Percentiles rank a stretch among this genome's conserved stretches.
These are phyloP conservation scores for Cardamine resedifolia DNA, from an alignment of 345 rosid genomes.

Conservation along the genomic window DNA sequence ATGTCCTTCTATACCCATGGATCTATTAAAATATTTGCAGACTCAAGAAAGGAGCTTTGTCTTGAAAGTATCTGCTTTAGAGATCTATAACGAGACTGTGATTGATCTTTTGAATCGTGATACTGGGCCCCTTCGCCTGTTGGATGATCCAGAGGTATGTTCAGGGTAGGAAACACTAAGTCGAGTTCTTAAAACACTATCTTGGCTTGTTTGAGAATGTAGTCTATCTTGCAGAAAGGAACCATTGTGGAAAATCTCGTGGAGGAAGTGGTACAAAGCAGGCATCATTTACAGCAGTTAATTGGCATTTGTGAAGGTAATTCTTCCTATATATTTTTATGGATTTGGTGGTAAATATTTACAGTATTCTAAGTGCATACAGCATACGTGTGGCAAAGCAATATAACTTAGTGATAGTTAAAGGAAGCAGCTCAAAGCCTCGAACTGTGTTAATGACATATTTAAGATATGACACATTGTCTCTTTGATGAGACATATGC, in stretches of 20 bases:
- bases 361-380: neutral
- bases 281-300: slow-evolving; percentile 73
- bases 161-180: slow-evolving; percentile 17
- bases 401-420: neutral
- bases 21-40: slow-evolving; percentile 39
- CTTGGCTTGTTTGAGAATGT: slow-evolving; percentile 12
- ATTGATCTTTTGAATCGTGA: slow-evolving; percentile 79
- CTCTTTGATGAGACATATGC: slow-evolving; percentile 10
- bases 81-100: slow-evolving; percentile 92
- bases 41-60: slow-evolving; percentile 68
- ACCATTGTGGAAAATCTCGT: slow-evolving; percentile 77
- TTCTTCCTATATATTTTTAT: slow-evolving; percentile 6
- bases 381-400: neutral
- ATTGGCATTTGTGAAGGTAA: slow-evolving; percentile 88
- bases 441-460: neutral
- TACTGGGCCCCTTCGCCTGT: slow-evolving; percentile 80
- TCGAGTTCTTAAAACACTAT: slow-evolving; percentile 14
- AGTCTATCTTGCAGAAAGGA: slow-evolving; percentile 65
- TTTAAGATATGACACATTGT: slow-evolving; percentile 1
- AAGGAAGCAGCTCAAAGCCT: neutral
- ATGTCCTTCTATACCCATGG: neutral
- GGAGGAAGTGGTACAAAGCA: slow-evolving; percentile 77
- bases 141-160: slow-evolving; percentile 96
- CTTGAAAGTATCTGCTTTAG: slow-evolving; percentile 83
- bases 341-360: neutral